Percentiles rank a stretch among this genome's conserved stretches.
These are phyloP conservation scores for Diaporthe amygdali DNA, from an alignment of 2,329 filamentous ascomycete genomes.

Conservation along the genomic window DNA sequence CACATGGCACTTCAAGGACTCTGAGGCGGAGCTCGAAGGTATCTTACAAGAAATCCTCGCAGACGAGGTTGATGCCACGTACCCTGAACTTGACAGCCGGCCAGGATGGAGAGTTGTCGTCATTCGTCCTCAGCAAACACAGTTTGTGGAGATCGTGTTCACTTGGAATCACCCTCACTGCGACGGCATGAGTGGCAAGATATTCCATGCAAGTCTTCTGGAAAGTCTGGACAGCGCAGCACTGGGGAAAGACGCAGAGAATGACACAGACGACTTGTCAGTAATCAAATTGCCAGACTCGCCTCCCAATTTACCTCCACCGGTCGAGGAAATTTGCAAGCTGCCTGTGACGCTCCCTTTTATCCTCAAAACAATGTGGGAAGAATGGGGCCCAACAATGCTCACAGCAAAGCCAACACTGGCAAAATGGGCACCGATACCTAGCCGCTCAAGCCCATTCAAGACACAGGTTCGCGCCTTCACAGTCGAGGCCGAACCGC, in stretches of 20 bases:
- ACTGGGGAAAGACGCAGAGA: background rate
- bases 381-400: constrained; percentile 27
- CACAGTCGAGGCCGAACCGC: constrained; percentile 23
- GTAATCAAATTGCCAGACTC: constrained; percentile 3
- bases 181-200: constrained; percentile 37
- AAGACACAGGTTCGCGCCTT: constrained; percentile 30
- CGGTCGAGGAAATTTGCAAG: constrained; percentile 31
- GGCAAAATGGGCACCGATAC: constrained; percentile 29
- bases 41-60: background rate
- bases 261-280: constrained; percentile 23
- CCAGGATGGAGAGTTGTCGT: constrained; percentile 19
- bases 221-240: constrained; percentile 30
- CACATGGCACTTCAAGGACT: constrained; percentile 13
- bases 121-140: background rate
- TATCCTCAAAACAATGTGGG: constrained; percentile 26
- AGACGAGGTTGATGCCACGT: constrained; percentile 11
- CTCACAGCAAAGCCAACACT: constrained; percentile 18
- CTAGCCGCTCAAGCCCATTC: constrained; percentile 23
- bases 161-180: constrained; percentile 33
- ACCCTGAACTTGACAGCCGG: constrained; percentile 1
- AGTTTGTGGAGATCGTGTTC: constrained; percentile 33
- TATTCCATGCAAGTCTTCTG: constrained; percentile 37
- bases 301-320: constrained; percentile 29
- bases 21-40: constrained; percentile 7
- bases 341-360: constrained; percentile 28